These are phyloP conservation scores for Hypocreales sp. DNA, from an alignment of 2,329 filamentous ascomycete species.

Conservation along the genomic window DNA sequence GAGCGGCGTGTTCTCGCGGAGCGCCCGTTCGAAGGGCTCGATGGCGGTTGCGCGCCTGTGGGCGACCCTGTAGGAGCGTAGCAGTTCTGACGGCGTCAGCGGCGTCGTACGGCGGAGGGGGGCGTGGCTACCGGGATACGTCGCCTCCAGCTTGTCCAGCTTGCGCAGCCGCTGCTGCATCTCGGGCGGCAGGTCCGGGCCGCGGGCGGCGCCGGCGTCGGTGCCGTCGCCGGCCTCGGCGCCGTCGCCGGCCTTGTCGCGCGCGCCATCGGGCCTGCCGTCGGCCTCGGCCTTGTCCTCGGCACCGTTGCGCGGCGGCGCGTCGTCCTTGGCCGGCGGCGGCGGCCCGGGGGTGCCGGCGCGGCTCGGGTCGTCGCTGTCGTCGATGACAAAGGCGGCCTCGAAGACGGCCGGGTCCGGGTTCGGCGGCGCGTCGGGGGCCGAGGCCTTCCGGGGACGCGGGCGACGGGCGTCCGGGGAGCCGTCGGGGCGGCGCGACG, in stretches of 20 bases:
- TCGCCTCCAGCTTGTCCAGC: slow-evolving; percentile 77
- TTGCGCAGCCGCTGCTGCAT: slow-evolving; percentile 63
- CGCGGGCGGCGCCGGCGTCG: slow-evolving; percentile 4
- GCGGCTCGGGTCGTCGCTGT: slow-evolving; percentile 55
- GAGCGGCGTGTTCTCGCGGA: slow-evolving; percentile 85
- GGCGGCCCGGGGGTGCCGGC: slow-evolving; percentile 38
- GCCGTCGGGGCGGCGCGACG: slow-evolving; percentile 13
- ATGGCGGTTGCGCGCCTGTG: slow-evolving; percentile 77
- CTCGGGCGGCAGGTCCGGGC: slow-evolving; percentile 53
- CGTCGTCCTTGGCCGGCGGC: slow-evolving; percentile 18
- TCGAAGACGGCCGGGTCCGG: slow-evolving; percentile 84
- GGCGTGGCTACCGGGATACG: slow-evolving; percentile 64
- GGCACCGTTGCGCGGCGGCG: slow-evolving; percentile 5
- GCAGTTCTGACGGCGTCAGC: slow-evolving; percentile 43
- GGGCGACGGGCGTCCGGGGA: slow-evolving; percentile 9
- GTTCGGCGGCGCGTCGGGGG: slow-evolving; percentile 27
- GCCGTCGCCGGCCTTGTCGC: slow-evolving; percentile 4
- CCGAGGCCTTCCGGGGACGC: slow-evolving; percentile 20
- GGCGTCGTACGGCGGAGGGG: slow-evolving; percentile 4
- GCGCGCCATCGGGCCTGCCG: slow-evolving; percentile 4
- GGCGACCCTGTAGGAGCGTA: slow-evolving; percentile 83
- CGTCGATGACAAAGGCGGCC: slow-evolving; percentile 72
- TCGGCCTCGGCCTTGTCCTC: slow-evolving; percentile 9
- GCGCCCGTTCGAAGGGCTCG: slow-evolving; percentile 80
- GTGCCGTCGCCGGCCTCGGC: slow-evolving; percentile 4